Evolutionary conservation across 2,329 filamentous ascomycete species (phyloP).

Genomic region (Colletotrichum navitas): DNA sequence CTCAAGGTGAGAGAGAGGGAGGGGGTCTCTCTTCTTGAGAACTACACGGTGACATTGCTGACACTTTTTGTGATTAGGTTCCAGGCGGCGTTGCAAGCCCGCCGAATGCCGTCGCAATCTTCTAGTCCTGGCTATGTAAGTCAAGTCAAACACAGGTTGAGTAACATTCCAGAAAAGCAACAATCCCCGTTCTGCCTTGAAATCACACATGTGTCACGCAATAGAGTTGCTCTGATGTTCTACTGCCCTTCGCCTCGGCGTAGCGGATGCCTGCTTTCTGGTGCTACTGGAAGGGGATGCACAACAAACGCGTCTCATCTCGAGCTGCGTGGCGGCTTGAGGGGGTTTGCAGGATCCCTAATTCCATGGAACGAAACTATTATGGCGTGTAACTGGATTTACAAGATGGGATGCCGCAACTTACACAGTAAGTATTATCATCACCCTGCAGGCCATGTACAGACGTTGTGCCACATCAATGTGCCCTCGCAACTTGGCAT

Average conservation of each 20-base stretch:
- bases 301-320: background rate
- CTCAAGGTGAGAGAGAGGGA: conserved; percentile 46
- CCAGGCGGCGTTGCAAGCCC: conserved; percentile 55
- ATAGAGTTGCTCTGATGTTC: background rate
- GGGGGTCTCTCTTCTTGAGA: accelerated
- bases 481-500: conserved; percentile 8
- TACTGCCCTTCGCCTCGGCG: background rate
- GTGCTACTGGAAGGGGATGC: background rate
- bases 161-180: background rate
- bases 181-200: background rate
- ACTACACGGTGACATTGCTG: background rate
- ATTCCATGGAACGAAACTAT: conserved; percentile 3
- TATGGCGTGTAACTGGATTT: no score
- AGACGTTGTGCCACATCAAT: background rate
- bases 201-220: background rate
- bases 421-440: no score
- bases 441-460: no score
- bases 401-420: no score
- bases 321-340: background rate
- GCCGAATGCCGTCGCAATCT: conserved; percentile 55
- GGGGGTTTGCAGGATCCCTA: conserved; percentile 15
- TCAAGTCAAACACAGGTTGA: no score
- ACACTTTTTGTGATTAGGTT: conserved; percentile 44
- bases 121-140: conserved; percentile 27
- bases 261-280: background rate